phyloP scores from a whole-genome alignment of 169 alveolate genomes.

The Plasmodium coatneyi region DNA sequence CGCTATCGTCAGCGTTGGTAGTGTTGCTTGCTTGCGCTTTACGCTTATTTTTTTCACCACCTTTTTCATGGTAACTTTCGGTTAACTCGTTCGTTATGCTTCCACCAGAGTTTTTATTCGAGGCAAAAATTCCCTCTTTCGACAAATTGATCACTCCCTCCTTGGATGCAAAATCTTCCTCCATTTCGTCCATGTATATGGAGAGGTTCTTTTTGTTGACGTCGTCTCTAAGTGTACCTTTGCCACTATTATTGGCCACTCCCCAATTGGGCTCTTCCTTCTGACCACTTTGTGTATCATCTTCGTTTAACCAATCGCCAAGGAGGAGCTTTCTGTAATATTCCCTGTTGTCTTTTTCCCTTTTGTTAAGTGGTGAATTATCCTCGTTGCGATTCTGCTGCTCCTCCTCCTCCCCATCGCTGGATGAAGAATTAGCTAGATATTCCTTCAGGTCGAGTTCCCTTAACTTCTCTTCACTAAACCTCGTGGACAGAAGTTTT shows the following conservation, averaged over 20 bases:
- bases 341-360: slow-evolving; percentile 47
- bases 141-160: background rate
- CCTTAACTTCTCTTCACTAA: slow-evolving; percentile 77
- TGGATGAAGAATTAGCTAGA: slow-evolving; percentile 75
- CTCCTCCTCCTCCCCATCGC: slow-evolving; percentile 47
- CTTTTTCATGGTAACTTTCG: background rate
- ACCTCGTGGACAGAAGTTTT: slow-evolving; percentile 85
- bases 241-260: background rate
- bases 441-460: slow-evolving; percentile 78
- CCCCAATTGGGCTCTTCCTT: background rate
- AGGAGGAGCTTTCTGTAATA: slow-evolving; percentile 67
- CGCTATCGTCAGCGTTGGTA: background rate
- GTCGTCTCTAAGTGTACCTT: background rate
- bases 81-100: background rate
- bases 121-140: background rate
- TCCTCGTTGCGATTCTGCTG: slow-evolving; percentile 20
- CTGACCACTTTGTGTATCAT: background rate
- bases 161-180: background rate
- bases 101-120: background rate
- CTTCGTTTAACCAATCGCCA: slow-evolving; percentile 70
- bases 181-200: background rate
- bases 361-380: slow-evolving; percentile 8
- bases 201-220: background rate
- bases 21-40: background rate
- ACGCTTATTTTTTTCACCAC: slow-evolving; percentile 7